Evolutionary conservation across 2,329 filamentous ascomycete genomes (phyloP).

Genomic region (Calycina herbarum): DNA sequence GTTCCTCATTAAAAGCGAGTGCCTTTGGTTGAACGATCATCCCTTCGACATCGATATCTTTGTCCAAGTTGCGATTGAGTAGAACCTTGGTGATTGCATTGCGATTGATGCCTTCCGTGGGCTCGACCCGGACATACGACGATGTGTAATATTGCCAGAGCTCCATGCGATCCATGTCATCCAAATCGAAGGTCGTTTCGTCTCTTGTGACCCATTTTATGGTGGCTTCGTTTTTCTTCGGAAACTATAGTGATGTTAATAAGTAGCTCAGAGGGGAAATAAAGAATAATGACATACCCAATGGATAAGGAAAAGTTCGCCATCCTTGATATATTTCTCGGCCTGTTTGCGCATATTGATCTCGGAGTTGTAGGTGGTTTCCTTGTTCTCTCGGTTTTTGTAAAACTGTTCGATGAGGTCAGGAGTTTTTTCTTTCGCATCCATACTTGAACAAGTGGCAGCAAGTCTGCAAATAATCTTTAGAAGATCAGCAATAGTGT

Average conservation of each 20-base stretch:
- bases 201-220: conserved; percentile 70
- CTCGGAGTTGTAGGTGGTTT: conserved; percentile 87
- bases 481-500: conserved; percentile 88
- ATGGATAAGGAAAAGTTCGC: conserved; percentile 84
- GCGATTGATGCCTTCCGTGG: conserved; percentile 75
- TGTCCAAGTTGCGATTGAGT: conserved; percentile 69
- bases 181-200: conserved; percentile 79
- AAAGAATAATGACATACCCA: conserved; percentile 66
- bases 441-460: conserved; percentile 77
- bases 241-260: conserved; percentile 50
- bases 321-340: conserved; percentile 89
- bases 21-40: conserved; percentile 58
- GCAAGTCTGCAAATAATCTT: conserved; percentile 78
- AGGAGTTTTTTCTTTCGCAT: conserved; percentile 89
- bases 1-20: conserved; percentile 64
- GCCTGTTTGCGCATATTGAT: conserved; percentile 89
- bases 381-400: conserved; percentile 74
- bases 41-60: conserved; percentile 61
- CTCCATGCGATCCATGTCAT: conserved; percentile 80
- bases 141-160: conserved; percentile 96
- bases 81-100: conserved; percentile 67
- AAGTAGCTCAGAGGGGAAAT: not conserved
- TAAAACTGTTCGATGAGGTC: conserved; percentile 89
- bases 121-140: conserved; percentile 83
- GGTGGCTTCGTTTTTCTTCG: conserved; percentile 65